phyloP scores from a whole-genome alignment of 75 land plant species.

The Cryptomeria japonica region DNA sequence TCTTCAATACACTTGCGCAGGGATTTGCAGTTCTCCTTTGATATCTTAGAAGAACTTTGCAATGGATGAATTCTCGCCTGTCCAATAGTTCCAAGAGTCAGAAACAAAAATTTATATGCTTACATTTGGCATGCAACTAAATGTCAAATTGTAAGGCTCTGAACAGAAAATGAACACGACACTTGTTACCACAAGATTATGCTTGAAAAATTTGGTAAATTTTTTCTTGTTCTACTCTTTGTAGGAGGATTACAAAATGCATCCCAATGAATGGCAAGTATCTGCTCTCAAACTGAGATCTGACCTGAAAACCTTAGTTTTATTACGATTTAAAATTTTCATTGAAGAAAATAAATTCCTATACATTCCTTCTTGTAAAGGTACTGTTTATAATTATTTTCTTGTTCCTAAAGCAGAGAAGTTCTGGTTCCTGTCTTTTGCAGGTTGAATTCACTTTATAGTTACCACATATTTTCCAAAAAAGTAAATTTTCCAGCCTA shows the following conservation, averaged over 20 bases:
- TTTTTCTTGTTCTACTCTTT: background rate
- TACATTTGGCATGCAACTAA: background rate
- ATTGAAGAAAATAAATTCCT: background rate
- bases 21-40: slow-evolving; percentile 53
- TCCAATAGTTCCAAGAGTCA: slow-evolving; percentile 2
- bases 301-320: background rate
- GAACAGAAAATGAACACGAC: background rate
- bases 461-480: background rate
- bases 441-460: background rate
- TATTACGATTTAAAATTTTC: background rate
- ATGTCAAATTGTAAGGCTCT: background rate
- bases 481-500: background rate
- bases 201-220: background rate
- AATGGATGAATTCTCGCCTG: slow-evolving; percentile 94
- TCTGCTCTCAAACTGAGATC: background rate
- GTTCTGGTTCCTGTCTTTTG: background rate
- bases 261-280: background rate
- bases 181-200: background rate
- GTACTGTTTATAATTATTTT: background rate
- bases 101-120: background rate
- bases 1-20: slow-evolving; percentile 70
- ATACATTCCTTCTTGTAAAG: background rate
- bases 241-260: background rate
- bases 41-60: slow-evolving; percentile 60
- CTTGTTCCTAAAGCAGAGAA: background rate